A percentile compares a stretch with the other conserved stretches of the same genome.
phyloP scores from a whole-genome alignment of 2,329 filamentous ascomycete genomes.

The Colletotrichum sp. region DNA sequence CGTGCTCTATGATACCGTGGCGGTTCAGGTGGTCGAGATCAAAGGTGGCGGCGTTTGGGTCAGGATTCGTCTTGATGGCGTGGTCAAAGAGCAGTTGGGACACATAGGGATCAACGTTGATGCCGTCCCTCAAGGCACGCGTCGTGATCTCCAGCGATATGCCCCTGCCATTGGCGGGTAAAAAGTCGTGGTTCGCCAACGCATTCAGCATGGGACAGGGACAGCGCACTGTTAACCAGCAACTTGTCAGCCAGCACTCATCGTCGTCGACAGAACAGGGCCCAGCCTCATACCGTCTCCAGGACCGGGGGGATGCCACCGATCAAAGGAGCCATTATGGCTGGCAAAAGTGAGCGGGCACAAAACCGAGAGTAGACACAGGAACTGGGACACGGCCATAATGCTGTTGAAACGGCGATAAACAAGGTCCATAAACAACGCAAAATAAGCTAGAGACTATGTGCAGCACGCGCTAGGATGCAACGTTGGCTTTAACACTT shows the following conservation, averaged over 20 bases:
- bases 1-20: not conserved
- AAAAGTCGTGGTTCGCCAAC: slow-evolving; percentile 29
- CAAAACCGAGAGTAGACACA: not conserved
- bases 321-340: not conserved
- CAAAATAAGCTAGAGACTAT: too few relatives aligned
- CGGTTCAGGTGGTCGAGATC: not conserved
- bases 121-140: not conserved
- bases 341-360: not conserved
- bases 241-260: not conserved
- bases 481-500: too few relatives aligned
- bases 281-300: not conserved
- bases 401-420: too few relatives aligned
- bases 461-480: too few relatives aligned
- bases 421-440: too few relatives aligned
- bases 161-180: slow-evolving; percentile 26
- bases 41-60: not conserved
- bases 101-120: not conserved
- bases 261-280: not conserved
- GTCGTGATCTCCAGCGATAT: slow-evolving; percentile 12
- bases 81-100: not conserved
- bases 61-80: not conserved
- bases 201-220: slow-evolving; percentile 27
- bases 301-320: not conserved
- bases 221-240: not conserved
- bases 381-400: too few relatives aligned